Evolutionary conservation across 345 rosid genomes (phyloP).

Genomic region (Arabidopsis arenosa): DNA sequence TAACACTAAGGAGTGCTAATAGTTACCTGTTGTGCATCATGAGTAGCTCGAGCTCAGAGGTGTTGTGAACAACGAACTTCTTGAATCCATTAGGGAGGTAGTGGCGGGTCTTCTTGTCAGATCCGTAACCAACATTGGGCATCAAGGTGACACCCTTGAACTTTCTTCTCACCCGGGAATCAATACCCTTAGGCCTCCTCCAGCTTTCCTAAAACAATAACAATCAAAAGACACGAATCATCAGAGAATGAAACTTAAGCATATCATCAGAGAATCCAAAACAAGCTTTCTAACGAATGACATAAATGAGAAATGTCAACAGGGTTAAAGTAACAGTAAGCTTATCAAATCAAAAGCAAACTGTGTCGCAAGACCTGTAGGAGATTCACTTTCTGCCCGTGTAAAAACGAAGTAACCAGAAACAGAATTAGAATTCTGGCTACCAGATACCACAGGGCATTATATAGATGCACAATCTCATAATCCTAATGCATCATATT

Average conservation of each 20-base stretch:
- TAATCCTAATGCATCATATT: not conserved
- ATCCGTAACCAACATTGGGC: slow-evolving; percentile 86
- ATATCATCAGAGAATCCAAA: not conserved
- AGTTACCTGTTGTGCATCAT: slow-evolving; percentile 94
- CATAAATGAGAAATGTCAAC: slow-evolving; percentile 27
- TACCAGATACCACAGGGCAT: slow-evolving; percentile 92
- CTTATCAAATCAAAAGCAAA: slow-evolving; percentile 37
- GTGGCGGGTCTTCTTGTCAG: slow-evolving; percentile 84
- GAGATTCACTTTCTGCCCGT: slow-evolving; percentile 60
- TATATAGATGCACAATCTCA: not conserved
- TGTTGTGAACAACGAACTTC: slow-evolving; percentile 80
- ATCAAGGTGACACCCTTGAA: slow-evolving; percentile 81
- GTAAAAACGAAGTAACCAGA: slow-evolving; percentile 74
- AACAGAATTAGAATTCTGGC: slow-evolving; percentile 50
- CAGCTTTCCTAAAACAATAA: slow-evolving; percentile 60
- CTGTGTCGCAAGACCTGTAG: slow-evolving; percentile 67
- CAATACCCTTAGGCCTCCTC: slow-evolving; percentile 94
- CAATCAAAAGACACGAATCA: not conserved
- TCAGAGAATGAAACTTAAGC: not conserved
- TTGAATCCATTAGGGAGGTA: slow-evolving; percentile 85
- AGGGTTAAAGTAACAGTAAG: slow-evolving; percentile 48
- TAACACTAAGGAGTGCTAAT: not conserved
- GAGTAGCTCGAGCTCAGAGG: slow-evolving; percentile 69
- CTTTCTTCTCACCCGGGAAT: slow-evolving; percentile 80
- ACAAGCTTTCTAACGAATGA: not conserved